Base-by-base conservation (phyloP, 164 flowering plant genomes). In the Pachysandra terminalis region DNA sequence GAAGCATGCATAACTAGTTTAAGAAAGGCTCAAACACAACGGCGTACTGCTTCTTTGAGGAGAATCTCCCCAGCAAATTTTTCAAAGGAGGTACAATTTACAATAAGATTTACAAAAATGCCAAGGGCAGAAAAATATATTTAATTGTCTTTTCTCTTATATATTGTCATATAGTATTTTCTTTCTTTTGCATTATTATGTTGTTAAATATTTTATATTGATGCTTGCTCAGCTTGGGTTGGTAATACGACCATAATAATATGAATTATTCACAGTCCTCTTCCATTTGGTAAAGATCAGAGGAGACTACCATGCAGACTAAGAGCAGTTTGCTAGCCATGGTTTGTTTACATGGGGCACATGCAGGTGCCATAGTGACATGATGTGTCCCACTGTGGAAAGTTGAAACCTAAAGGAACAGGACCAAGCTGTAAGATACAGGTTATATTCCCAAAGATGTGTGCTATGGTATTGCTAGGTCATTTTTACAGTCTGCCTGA, bases 41-140 rank as follows among this genome's bases (percentile, higher is more conserved):
- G 98, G 21, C 88, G 93, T 16, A 67, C 65, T 9, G 15, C 75
- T 70, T 90, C 99, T 56, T 70, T 96, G 68, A 81, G 80, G 79
- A 81, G 65, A 69, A 81, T 93, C 28, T 74, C 85, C 53, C 96
- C 97, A 9, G 95, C 82, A 64, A 93, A 90, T 69, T 96, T 91
- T 76, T 78, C 95, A 12, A 93, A 86, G 74, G 90, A 90, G 93
- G 99, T 96, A 79, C 19, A 3, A 14, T 21, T 16, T 9, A 15
- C 40, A 17, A 19, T 19, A 19, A 5, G 16, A 26, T 19, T 17
- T 45, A 57, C 61, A 40, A 6, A 24, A 8, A 32, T 9, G 49
- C 25, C 27, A 26, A n/a, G n/a, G n/a, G 17, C 51, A 1, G 21
- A 19, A 17, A 19, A 49, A 16, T 1, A 48, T 25, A 17, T 63